Base-by-base conservation (phyloP, 2,329 filamentous ascomycete genomes). In the Apiospora pterosperma region DNA sequence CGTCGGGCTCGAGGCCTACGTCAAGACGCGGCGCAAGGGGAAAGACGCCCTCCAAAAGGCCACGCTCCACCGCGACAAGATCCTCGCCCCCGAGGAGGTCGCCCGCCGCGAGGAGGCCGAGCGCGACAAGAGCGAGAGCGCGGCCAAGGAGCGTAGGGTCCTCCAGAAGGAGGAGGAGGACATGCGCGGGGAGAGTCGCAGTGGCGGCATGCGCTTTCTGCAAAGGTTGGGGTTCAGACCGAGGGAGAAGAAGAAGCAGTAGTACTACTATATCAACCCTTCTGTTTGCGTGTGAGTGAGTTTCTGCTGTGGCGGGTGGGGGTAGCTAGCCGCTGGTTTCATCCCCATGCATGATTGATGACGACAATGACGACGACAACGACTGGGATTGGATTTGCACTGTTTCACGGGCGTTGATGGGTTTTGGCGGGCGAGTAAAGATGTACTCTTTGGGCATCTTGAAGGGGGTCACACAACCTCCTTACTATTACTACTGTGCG, bases 1-100 rank as follows among this genome's bases (percentile, higher is more conserved):
- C 0, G 85, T 94, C 0, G 94, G 94, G 0, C 82, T 97, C 5
- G 93, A 97, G 79, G 85, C 88, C 16, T 97, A 96, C 73, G 79
- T 90, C 61, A 88, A 88, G 71, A 90, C 89, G 38, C 60, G 60
- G 3, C 60, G 60, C 16, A 42, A 44, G 38, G 60, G 39, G 4
- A 31, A 36, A 1, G 39, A 28, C 39, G 60, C 39, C n/a, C 16
- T 62, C 2, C 38, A 31, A 23, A 42, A 44, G 28, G 39, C 39
- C 4, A 44, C 39, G 16, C 60, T 42, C 19, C 60, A 36, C 31
- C 38, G 39, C 16, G 60, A 62, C 28, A 16, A 21, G 16, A 34
- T 62, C 19, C 38, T 62, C 4, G 60, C 36, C 25, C 60, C 60
- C 25, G 60, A 48, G 14, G 60, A 42, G 23, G 60, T 44, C 19